Conservation (phyloP, 495 filamentous ascomycete species). For the Lineolata rhizophorae region DNA sequence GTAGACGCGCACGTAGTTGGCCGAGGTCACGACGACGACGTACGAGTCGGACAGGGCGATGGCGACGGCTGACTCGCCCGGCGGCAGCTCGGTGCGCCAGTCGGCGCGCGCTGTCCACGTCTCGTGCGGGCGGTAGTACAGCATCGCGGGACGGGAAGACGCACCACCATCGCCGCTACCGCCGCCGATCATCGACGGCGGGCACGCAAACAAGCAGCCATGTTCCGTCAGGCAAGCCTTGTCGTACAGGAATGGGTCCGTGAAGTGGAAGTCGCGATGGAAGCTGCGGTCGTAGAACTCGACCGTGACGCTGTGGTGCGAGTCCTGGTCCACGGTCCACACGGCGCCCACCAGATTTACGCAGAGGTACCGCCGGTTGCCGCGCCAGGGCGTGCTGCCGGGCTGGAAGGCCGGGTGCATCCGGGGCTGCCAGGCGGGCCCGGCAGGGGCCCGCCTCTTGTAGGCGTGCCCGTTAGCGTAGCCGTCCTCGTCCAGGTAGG, state of each 20-base stretch:
- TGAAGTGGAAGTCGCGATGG: constrained; percentile 91
- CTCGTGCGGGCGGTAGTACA: constrained; percentile 95
- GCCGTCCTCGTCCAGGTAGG: background rate
- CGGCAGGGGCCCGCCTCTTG: no score
- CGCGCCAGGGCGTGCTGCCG: constrained; percentile 85
- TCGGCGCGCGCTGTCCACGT: constrained; percentile 83
- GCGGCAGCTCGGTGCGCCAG: constrained; percentile 70
- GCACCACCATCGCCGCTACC: constrained; percentile 22
- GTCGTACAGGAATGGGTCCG: constrained; percentile 84
- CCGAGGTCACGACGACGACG: constrained; percentile 63
- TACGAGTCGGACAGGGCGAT: constrained; percentile 88
- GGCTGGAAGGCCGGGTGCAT: constrained; percentile 75
- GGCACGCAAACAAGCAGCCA: constrained; percentile 71
- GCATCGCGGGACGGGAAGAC: constrained; percentile 42
- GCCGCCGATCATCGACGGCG: no score
- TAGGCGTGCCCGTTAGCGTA: no score
- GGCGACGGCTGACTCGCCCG: constrained; percentile 57
- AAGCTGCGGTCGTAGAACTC: constrained; percentile 91
- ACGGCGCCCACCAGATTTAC: constrained; percentile 83
- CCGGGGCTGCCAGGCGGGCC: constrained; percentile 34
- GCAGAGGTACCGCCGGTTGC: constrained; percentile 80
- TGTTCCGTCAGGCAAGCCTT: constrained; percentile 82
- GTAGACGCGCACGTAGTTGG: constrained; percentile 75
- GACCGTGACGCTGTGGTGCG: constrained; percentile 84
- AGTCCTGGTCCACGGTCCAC: constrained; percentile 76